These are phyloP conservation scores for Macrophomina phaseolina DNA, from an alignment of 2,329 filamentous ascomycete species.

Conservation along the genomic window DNA sequence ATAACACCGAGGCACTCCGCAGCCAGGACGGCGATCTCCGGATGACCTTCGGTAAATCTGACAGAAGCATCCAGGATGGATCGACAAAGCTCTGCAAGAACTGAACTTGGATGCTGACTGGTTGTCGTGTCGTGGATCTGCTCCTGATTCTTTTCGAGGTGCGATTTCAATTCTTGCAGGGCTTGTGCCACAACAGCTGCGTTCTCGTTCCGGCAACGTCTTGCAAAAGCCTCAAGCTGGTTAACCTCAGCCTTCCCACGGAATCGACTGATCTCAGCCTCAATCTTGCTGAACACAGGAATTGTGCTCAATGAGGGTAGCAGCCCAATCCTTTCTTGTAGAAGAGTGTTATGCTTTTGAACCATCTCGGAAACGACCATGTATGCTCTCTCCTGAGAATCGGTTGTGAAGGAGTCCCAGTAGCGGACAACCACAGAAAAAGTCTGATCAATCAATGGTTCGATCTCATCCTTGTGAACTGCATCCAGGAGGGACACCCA, in stretches of 20 bases:
- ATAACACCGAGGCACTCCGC: constrained; percentile 85
- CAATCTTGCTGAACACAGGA: constrained; percentile 70
- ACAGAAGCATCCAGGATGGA: constrained; percentile 84
- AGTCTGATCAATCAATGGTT: constrained; percentile 81
- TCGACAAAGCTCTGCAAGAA: constrained; percentile 73
- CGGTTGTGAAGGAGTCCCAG: constrained; percentile 71
- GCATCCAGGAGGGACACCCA: constrained; percentile 81
- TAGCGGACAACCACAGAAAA: constrained; percentile 85
- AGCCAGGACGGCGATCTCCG: constrained; percentile 73
- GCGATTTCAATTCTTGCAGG: constrained; percentile 75
- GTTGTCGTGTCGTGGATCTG: constrained; percentile 80
- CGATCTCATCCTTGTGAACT: constrained; percentile 75
- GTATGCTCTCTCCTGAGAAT: constrained; percentile 65
- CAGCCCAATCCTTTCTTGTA: constrained; percentile 72
- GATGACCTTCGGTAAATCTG: constrained; percentile 73
- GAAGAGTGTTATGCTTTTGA: constrained; percentile 62
- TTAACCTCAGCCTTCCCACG: constrained; percentile 66
- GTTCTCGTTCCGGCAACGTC: constrained; percentile 81
- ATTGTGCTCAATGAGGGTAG: constrained; percentile 80
- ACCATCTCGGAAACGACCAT: constrained; percentile 70
- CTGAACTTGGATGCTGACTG: constrained; percentile 80
- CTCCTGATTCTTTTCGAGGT: constrained; percentile 74
- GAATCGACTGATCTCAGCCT: constrained; percentile 67
- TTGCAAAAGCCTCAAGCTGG: constrained; percentile 72
- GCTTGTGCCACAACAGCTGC: constrained; percentile 83